Conservation (phyloP, 208 protist genomes). For the Wallacemonas rigidus region DNA sequence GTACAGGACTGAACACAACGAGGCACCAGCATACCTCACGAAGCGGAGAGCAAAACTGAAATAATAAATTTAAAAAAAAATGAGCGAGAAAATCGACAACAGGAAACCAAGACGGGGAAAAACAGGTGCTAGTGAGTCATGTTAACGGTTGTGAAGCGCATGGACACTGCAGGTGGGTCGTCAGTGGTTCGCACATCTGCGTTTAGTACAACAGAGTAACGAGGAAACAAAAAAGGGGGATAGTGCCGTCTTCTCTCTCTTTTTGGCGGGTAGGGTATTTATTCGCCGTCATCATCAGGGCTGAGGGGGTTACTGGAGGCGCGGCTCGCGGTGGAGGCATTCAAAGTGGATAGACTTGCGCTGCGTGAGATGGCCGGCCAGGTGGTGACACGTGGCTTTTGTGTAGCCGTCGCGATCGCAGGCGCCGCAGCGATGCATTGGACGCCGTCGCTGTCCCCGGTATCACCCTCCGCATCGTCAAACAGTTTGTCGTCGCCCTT, state of each 20-base stretch:
- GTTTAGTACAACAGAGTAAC: background rate
- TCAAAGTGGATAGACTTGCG: background rate
- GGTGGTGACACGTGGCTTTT: background rate
- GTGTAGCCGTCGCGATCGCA: too few species aligned
- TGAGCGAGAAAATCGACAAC: background rate
- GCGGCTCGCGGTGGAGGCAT: background rate
- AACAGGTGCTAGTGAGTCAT: background rate
- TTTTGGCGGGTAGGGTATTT: background rate
- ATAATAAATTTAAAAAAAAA: background rate
- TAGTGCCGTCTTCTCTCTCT: background rate
- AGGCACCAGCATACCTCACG: background rate
- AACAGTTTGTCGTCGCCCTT: background rate
- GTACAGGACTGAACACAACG: background rate
- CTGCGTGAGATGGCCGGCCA: background rate
- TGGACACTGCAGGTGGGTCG: background rate
- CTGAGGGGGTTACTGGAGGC: constrained; percentile 11
- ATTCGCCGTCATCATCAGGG: constrained; percentile 8
- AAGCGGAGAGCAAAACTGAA: background rate
- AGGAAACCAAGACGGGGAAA: background rate
- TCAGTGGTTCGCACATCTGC: background rate
- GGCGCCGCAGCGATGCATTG: too few species aligned
- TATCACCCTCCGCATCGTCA: too few species aligned
- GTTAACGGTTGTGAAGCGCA: too few species aligned
- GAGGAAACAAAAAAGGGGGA: background rate
- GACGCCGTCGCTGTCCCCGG: too few species aligned